Evolutionary conservation across 2,329 filamentous ascomycete genomes (phyloP).

Genomic region (Ambrosiella xylebori): DNA sequence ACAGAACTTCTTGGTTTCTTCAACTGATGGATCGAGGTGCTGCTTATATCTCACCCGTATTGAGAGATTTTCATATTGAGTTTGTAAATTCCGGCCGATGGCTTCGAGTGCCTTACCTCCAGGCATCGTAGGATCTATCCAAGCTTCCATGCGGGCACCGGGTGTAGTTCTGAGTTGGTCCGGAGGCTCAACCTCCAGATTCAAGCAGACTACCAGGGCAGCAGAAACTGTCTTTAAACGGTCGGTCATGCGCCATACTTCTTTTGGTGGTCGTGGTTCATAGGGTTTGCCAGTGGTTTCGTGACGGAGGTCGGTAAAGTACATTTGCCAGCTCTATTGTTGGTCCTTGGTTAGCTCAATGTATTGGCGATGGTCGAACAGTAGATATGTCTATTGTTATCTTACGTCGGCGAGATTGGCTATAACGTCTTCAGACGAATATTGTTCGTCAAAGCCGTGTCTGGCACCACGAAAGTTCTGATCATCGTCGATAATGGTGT

Average conservation of each 20-base stretch:
- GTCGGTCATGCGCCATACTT: conserved; percentile 97
- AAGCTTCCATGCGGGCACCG: conserved; percentile 85
- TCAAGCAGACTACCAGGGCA: conserved; percentile 82
- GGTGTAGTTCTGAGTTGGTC: conserved; percentile 93
- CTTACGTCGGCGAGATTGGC: conserved; percentile 65
- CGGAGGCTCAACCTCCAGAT: conserved; percentile 92
- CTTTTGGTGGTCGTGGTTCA: conserved; percentile 44
- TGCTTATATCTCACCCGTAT: conserved; percentile 96
- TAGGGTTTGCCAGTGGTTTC: conserved; percentile 84
- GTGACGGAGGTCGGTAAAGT: conserved; percentile 95
- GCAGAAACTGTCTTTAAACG: conserved; percentile 92
- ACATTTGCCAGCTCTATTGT: conserved; percentile 91
- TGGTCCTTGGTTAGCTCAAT: neutral
- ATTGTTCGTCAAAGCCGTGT: conserved; percentile 85
- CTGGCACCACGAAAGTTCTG: conserved; percentile 42
- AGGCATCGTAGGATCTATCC: conserved; percentile 77
- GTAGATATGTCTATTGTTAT: neutral
- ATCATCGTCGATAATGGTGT: conserved; percentile 29
- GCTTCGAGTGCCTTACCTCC: conserved; percentile 77
- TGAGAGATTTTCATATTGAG: conserved; percentile 89
- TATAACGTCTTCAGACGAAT: conserved; percentile 78
- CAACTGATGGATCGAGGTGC: conserved; percentile 86
- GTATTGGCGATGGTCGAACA: neutral
- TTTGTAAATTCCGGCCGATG: conserved; percentile 89
- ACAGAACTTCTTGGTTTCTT: conserved; percentile 94